phyloP scores from a whole-genome alignment of 1,284 basidiomycete genomes.

The Moesziomyces globuligerus region DNA sequence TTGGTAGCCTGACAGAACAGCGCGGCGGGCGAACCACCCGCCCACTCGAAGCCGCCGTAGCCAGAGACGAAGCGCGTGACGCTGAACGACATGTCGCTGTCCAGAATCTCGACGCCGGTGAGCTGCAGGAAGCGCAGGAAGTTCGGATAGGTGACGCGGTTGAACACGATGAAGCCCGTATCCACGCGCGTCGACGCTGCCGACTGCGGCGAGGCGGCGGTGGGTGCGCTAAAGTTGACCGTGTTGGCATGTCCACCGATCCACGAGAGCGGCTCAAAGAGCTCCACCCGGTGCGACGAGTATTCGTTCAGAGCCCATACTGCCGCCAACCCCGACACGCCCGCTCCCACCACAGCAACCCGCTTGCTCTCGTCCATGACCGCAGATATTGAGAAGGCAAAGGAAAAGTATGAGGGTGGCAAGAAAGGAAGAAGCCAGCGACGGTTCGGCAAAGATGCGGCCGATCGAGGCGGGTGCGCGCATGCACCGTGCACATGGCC shows the following conservation, averaged over 20 bases:
- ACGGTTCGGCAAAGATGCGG: too few relatives aligned
- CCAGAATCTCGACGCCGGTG: constrained; percentile 72
- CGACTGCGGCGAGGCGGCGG: constrained; percentile 12
- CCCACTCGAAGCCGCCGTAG: constrained; percentile 55
- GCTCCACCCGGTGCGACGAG: constrained; percentile 80
- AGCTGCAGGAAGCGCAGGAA: constrained; percentile 78
- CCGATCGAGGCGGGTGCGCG: constrained; percentile 4
- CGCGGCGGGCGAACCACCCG: constrained; percentile 34
- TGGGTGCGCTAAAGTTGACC: constrained; percentile 71
- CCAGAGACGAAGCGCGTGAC: constrained; percentile 67
- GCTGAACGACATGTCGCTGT: constrained; percentile 82
- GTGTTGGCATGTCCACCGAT: constrained; percentile 85
- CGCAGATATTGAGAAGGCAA: background rate
- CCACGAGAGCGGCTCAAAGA: constrained; percentile 78
- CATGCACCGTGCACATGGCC: constrained; percentile 2
- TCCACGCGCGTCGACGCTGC: constrained; percentile 33
- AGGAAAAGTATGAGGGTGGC: background rate
- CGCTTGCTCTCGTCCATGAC: constrained; percentile 21
- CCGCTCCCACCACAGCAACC: constrained; percentile 81
- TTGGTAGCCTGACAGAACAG: constrained; percentile 53
- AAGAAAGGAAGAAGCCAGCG: background rate
- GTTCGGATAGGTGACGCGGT: constrained; percentile 82
- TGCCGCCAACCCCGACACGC: constrained; percentile 80
- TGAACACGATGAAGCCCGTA: constrained; percentile 72
- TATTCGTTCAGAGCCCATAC: constrained; percentile 84